A percentile compares a stretch with the other conserved stretches of the same genome.
Evolutionary conservation across 208 protist species (phyloP).

Genomic region (Crithidia fasciculata): DNA sequence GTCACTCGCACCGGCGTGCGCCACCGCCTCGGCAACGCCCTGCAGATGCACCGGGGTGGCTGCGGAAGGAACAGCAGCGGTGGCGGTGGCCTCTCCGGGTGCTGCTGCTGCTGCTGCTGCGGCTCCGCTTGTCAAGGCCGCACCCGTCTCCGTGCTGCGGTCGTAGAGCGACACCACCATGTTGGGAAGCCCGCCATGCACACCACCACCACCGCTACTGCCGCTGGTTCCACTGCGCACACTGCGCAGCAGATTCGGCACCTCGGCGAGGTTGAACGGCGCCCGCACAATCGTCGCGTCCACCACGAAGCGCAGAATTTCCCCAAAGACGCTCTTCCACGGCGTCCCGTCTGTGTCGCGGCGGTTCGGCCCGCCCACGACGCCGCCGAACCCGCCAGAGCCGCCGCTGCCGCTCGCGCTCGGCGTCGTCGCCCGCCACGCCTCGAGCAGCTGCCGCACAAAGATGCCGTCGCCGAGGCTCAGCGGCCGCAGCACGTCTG

Average conservation of each 20-base stretch:
- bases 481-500: constrained; percentile 27
- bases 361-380: constrained; percentile 7
- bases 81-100: too few relatives aligned
- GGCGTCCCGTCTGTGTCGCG: constrained; percentile 17
- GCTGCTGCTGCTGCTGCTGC: neutral
- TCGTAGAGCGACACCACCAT: constrained; percentile 32
- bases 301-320: constrained; percentile 22
- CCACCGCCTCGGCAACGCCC: neutral
- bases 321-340: constrained; percentile 26
- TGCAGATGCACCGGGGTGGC: too few relatives aligned
- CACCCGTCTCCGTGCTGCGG: constrained; percentile 25
- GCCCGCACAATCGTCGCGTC: constrained; percentile 30
- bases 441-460: constrained; percentile 37
- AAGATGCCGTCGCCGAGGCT: constrained; percentile 37
- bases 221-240: constrained; percentile 11
- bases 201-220: neutral
- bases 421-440: constrained; percentile 23
- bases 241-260: constrained; percentile 23
- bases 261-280: constrained; percentile 11
- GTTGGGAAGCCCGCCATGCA: constrained; percentile 3
- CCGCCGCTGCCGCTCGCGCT: constrained; percentile 1
- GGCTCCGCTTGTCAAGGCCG: neutral
- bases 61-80: too few relatives aligned
- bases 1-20: constrained; percentile 11
- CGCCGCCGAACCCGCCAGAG: constrained; percentile 5